Percentiles rank a stretch among this genome's conserved stretches.
These are phyloP conservation scores for Rhododendron molle DNA, from an alignment of 148 eudicot genomes.

Conservation along the genomic window DNA sequence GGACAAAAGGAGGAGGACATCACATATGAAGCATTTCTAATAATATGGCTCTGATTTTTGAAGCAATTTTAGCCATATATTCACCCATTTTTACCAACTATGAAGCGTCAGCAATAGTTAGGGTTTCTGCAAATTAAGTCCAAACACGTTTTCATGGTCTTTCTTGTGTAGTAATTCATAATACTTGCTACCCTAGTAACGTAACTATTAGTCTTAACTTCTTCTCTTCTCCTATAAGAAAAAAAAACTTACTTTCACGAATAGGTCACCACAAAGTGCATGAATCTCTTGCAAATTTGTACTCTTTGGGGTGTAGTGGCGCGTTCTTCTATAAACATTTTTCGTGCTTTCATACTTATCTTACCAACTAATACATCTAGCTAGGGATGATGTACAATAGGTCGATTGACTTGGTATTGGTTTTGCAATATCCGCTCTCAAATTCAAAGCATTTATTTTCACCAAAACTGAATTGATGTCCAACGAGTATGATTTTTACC, in stretches of 20 bases:
- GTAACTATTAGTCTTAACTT: background rate
- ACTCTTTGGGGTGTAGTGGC: too few relatives aligned
- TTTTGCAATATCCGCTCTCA: background rate
- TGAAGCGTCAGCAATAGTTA: too few relatives aligned
- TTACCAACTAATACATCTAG: too few relatives aligned
- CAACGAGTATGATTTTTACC: background rate
- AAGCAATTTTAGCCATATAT: background rate
- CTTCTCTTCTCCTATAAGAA: too few relatives aligned
- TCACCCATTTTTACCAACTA: background rate
- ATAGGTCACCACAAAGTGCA: background rate
- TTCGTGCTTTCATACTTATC: background rate
- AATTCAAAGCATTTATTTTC: too few relatives aligned
- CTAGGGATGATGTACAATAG: too few relatives aligned
- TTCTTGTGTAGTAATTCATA: too few relatives aligned
- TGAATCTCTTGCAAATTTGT: background rate
- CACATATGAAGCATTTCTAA: too few relatives aligned
- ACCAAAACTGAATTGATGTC: too few relatives aligned
- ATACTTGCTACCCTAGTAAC: too few relatives aligned
- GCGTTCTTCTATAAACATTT: background rate
- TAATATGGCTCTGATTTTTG: background rate
- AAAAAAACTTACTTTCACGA: background rate
- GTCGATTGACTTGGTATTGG: background rate
- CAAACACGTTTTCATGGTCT: too few relatives aligned
- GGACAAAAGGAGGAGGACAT: background rate
- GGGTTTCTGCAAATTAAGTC: too few relatives aligned